Conservation (phyloP, 2,329 filamentous ascomycete species). For the Pyrenophora graminea region DNA sequence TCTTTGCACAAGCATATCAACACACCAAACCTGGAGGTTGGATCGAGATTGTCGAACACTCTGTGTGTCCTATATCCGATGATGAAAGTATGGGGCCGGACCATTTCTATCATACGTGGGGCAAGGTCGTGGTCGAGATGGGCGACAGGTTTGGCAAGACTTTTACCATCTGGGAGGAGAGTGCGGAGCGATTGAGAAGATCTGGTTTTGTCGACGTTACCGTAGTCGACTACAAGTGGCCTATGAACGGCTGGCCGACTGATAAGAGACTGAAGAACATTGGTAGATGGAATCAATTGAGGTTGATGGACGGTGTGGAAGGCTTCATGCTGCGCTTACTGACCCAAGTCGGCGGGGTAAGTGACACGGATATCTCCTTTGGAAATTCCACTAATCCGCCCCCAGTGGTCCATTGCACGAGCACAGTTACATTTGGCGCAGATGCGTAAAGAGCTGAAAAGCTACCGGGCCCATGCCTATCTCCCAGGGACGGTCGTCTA, state of each 20-base stretch:
- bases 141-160: conserved; percentile 46
- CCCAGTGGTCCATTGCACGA: conserved; percentile 38
- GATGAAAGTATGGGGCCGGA: conserved; percentile 47
- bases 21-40: conserved; percentile 50
- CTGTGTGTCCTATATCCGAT: conserved; percentile 46
- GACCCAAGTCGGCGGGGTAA: conserved; percentile 42
- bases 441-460: conserved; percentile 42
- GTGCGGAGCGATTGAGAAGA: conserved; percentile 35
- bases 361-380: not conserved
- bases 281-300: conserved; percentile 44
- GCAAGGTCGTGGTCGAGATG: conserved; percentile 39
- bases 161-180: conserved; percentile 44
- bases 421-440: conserved; percentile 45
- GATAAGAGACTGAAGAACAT: conserved; percentile 43
- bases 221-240: conserved; percentile 41
- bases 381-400: not conserved
- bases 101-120: conserved; percentile 45
- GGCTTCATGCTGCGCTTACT: conserved; percentile 45
- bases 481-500: conserved; percentile 45
- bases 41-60: conserved; percentile 51
- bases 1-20: conserved; percentile 44
- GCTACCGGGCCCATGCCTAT: conserved; percentile 43
- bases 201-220: conserved; percentile 44
- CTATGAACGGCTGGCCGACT: conserved; percentile 42
- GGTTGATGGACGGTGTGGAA: conserved; percentile 45